Evolutionary conservation across 2,329 filamentous ascomycete genomes (phyloP), one percentile per base, ranked within the genome.

Genomic region (Aurifilum marmelostoma): DNA sequence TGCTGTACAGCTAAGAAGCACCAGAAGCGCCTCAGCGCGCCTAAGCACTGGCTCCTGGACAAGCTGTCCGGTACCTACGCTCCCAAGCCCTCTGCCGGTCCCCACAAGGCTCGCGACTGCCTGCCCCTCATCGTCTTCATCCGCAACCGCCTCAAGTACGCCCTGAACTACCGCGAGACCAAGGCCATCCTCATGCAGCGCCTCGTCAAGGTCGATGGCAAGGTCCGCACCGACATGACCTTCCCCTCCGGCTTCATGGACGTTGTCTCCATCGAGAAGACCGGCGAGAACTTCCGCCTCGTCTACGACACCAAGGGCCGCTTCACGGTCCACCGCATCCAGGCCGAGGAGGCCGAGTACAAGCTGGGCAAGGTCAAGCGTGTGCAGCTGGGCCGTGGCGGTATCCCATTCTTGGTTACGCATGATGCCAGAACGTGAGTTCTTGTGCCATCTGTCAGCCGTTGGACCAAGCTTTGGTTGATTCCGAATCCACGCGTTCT

Each of bases 331-430:
- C 96, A 99, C 93, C 93, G 96, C 82, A 98, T 99, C 87, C 95
- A 97, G 84, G 87, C 90, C 77, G 96, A 98, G 89, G 96, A 99
- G 92, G 94, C 95, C 79, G 91, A 96, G 88, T 99, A 97, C 93
- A 99, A 99, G 92, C 89, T 99, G 79, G 94, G 94, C 89, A 99
- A 98, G 90, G 96, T 99, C 88, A 97, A 97, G 93, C 92, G 95
- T 81, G 96, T 99, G 74, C 96, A 99, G 89, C 90, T 99, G 80
- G 96, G 96, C 89, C 95, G 94, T 86, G 97, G 96, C 87, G 96
- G 94, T 88, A 97, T 99, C 91, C 96, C 96, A 97, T 99, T 97
- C 94, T 97, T 98, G 94, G 96, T 99, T 93, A 99, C 96, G 94
- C 96, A 99, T 93, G 96, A 99, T 96, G 96, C 96, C 87, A 92